Evolutionary conservation across 257 asterid species (phyloP), one percentile per base, ranked within the genome.

Genomic region (Penstemon newberryi): DNA sequence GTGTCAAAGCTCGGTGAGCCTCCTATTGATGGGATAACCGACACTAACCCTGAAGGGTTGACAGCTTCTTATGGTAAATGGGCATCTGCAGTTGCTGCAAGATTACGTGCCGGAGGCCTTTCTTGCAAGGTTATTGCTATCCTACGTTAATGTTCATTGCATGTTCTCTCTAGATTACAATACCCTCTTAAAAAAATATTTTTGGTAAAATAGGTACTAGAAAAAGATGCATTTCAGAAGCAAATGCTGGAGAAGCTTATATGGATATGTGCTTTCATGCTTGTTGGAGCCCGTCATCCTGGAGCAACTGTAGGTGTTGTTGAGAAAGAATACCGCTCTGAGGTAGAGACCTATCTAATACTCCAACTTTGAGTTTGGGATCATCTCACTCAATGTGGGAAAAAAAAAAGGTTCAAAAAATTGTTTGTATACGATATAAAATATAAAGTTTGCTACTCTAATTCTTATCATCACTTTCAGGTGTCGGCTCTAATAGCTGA

Each of bases 241-340:
- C 99, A 94, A 81, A 94, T 91, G 96, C 82, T 94, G 41, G 97
- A 94, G 85, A 94, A 94, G 76, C 97, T 93, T 66, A 90, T 90
- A 79, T 93, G 99, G 99, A 93, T 93, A 74, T 85, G 95, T 67
- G 95, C 99, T 58, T 93, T 93, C 86, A 93, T 93, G 99, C 97
- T 93, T 33, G 99, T 93, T 64, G 99, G 99, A 76, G 96, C 95
- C 66, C 96, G 97, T 57, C 97, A 91, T 82, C 96, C 93, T 33
- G 95, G 97, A 61, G 96, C 97, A 55, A 88, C 95, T 40, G 97
- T 93, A 46, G 99, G 99, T 39, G 86, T 5, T 52, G 97, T 90
- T 62, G 99, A 90, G 87, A 87, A 89, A 76, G 95, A 85, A 52
- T 78, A 85, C 73, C 87, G 92, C 33, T 65, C 91, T n/a, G 99